These are phyloP conservation scores for Ophiocordyceps camponoti-rufipedis DNA, from an alignment of 2,329 filamentous ascomycete genomes.

Conservation along the genomic window DNA sequence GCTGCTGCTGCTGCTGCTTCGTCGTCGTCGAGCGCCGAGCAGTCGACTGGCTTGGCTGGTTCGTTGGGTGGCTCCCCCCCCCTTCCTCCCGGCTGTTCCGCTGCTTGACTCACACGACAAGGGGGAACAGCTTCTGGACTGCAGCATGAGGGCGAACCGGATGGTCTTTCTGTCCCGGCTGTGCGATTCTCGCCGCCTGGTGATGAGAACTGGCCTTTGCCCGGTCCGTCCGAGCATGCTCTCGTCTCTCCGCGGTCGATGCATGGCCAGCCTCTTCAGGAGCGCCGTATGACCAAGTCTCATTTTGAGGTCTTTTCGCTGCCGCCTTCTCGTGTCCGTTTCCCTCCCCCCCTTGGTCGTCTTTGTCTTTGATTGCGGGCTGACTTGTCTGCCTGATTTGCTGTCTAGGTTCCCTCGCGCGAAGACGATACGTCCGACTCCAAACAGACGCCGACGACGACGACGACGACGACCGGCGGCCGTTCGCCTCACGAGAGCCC, in stretches of 20 bases:
- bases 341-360: conserved; percentile 3
- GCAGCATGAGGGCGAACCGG: too few relatives aligned
- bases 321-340: conserved; percentile 62
- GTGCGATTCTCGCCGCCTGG: conserved; percentile 58
- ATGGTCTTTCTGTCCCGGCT: conserved; percentile 16
- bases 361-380: not conserved
- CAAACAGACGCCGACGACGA: conserved; percentile 26
- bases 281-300: conserved; percentile 68
- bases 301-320: conserved; percentile 83
- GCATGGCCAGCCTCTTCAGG: conserved; percentile 60
- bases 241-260: conserved; percentile 54
- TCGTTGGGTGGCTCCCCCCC: too few relatives aligned
- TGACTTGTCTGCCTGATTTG: not conserved
- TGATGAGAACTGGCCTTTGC: conserved; percentile 31
- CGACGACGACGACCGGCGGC: conserved; percentile 31
- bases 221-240: conserved; percentile 36
- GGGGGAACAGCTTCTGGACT: too few relatives aligned
- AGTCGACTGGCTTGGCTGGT: too few relatives aligned
- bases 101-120: too few relatives aligned
- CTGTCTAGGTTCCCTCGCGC: conserved; percentile 35
- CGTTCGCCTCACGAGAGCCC: conserved; percentile 52
- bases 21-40: too few relatives aligned
- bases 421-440: conserved; percentile 41
- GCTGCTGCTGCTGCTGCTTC: too few relatives aligned
- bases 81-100: too few relatives aligned